Percentiles rank a stretch among this genome's conserved stretches.
Evolutionary conservation across 345 rosid species (phyloP).

Genomic region (Bruguiera sexangula): DNA sequence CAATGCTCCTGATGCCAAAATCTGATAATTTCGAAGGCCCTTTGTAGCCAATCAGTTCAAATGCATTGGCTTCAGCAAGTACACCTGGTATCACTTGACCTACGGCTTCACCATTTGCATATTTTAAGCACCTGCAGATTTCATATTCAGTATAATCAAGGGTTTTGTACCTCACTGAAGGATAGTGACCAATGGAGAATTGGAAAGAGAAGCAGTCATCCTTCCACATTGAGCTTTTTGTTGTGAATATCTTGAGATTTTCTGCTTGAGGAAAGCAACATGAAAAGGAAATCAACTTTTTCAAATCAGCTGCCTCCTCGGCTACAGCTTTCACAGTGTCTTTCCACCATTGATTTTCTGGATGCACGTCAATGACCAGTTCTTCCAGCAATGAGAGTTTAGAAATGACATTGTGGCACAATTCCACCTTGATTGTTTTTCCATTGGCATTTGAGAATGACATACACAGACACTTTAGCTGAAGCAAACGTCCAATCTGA

Average conservation of each 20-base stretch:
- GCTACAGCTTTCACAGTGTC: background rate
- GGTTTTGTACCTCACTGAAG: background rate
- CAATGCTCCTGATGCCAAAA: background rate
- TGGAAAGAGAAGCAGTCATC: slow-evolving; percentile 13
- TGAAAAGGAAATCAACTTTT: slow-evolving; percentile 13
- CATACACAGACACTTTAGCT: slow-evolving; percentile 22
- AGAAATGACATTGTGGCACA: slow-evolving; percentile 21
- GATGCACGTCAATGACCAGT: background rate
- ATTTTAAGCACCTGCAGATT: slow-evolving; percentile 24
- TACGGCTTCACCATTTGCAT: slow-evolving; percentile 8
- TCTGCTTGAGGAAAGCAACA: slow-evolving; percentile 20
- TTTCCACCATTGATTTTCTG: slow-evolving; percentile 6
- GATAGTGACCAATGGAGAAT: slow-evolving; percentile 24
- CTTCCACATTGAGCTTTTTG: slow-evolving; percentile 12
- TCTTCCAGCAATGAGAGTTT: slow-evolving; percentile 29
- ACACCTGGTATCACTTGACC: slow-evolving; percentile 4
- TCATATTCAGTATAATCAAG: slow-evolving; percentile 21
- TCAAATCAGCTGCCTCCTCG: background rate
- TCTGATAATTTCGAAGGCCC: background rate
- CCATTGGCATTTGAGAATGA: slow-evolving; percentile 14
- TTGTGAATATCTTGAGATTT: slow-evolving; percentile 3
- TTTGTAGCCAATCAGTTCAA: slow-evolving; percentile 9
- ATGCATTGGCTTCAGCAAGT: slow-evolving; percentile 13
- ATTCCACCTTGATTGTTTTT: background rate
- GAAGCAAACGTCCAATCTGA: slow-evolving; percentile 15